A percentile compares a stretch with the other conserved stretches of the same genome.
phyloP scores from a whole-genome alignment of 163 green algal species.

The Smithsoniella earleae region DNA sequence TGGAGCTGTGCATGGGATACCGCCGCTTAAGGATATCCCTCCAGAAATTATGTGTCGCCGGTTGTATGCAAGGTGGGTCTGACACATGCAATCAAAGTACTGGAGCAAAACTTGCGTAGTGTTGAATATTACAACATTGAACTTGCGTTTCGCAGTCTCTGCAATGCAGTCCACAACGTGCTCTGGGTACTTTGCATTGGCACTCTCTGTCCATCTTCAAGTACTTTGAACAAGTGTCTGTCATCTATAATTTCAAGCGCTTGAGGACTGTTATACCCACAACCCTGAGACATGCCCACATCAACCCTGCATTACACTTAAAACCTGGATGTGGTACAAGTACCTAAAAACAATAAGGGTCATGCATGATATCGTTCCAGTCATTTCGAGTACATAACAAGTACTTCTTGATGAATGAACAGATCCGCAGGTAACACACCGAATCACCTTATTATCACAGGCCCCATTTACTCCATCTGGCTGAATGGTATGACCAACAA shows the following conservation, averaged over 20 bases:
- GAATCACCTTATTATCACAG: conserved; percentile 48
- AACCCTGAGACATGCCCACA: conserved; percentile 77
- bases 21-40: conserved; percentile 2
- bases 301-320: conserved; percentile 51
- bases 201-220: conserved; percentile 12
- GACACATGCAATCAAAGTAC: too few relatives aligned
- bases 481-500: conserved; percentile 69
- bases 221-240: conserved; percentile 1
- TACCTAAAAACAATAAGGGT: too few relatives aligned
- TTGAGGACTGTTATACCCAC: conserved; percentile 57
- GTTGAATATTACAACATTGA: too few relatives aligned
- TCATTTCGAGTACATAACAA: too few relatives aligned
- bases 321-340: too few relatives aligned
- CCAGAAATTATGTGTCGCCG: too few relatives aligned
- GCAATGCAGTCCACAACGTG: too few relatives aligned
- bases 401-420: too few relatives aligned
- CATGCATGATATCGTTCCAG: too few relatives aligned
- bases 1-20: neutral
- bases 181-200: conserved; percentile 1
- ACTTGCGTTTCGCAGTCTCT: too few relatives aligned
- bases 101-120: too few relatives aligned
- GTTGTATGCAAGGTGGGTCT: too few relatives aligned
- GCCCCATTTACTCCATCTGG: conserved; percentile 65
- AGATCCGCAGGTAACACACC: neutral
- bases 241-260: conserved; percentile 57